These are phyloP conservation scores for Tetrahymena thermophila DNA, from an alignment of 73 alveolate species.

Conservation along the genomic window DNA sequence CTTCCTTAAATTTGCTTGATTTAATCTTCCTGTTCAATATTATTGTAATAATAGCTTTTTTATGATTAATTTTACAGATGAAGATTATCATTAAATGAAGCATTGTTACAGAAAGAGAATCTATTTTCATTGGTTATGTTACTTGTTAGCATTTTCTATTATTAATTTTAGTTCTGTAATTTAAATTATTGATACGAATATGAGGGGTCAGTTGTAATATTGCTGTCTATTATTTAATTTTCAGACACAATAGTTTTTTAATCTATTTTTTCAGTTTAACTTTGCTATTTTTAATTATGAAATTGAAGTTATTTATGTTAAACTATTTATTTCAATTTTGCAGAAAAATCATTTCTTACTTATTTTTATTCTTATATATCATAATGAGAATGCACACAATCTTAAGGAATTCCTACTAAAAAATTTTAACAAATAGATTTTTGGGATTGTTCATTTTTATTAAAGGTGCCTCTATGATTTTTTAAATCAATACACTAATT, in stretches of 20 bases:
- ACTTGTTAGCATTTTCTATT: neutral
- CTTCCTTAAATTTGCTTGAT: neutral
- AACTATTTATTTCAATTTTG: neutral
- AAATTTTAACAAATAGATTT: neutral
- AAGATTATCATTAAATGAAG: neutral
- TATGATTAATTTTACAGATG: too few relatives aligned
- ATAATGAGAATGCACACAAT: neutral
- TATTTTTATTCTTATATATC: neutral
- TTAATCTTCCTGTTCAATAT: too few relatives aligned
- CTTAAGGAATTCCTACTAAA: neutral
- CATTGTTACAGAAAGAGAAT: neutral
- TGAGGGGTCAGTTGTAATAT: neutral
- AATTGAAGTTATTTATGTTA: neutral
- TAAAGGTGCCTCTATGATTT: too few relatives aligned
- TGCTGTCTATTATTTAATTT: neutral
- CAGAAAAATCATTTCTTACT: neutral
- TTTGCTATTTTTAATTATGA: too few relatives aligned
- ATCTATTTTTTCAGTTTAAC: neutral
- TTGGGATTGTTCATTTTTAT: neutral
- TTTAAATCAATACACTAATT: neutral
- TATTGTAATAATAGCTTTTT: too few relatives aligned
- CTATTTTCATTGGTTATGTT: neutral
- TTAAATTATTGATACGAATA: neutral
- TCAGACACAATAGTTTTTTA: neutral
- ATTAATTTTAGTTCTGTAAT: neutral